A percentile compares a stretch with the other conserved stretches of the same genome.
Evolutionary conservation across 495 filamentous ascomycete genomes (phyloP).

Genomic region (Tuber indicum): DNA sequence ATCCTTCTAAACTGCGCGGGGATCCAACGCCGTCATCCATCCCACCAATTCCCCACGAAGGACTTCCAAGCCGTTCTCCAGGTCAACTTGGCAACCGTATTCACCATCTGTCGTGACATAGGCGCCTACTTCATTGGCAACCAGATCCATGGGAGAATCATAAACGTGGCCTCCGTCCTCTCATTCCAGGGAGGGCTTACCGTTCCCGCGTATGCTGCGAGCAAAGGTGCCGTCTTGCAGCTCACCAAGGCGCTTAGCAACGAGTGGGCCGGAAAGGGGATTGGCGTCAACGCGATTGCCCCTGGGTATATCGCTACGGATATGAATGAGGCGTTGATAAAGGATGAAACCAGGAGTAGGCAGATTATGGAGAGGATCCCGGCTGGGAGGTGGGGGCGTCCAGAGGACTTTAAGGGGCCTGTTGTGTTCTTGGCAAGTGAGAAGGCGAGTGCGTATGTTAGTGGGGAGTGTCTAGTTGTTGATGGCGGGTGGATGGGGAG

Average conservation of each 20-base stretch:
- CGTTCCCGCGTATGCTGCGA: slow-evolving; percentile 83
- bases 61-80: slow-evolving; percentile 85
- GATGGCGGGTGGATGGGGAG: slow-evolving; percentile 95
- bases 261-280: slow-evolving; percentile 72
- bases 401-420: slow-evolving; percentile 84
- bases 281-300: slow-evolving; percentile 78
- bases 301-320: slow-evolving; percentile 70
- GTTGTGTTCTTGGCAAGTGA: slow-evolving; percentile 68
- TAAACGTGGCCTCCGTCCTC: slow-evolving; percentile 79
- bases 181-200: slow-evolving; percentile 89
- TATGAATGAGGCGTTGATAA: slow-evolving; percentile 80
- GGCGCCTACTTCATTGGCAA: slow-evolving; percentile 73
- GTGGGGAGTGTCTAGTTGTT: slow-evolving; percentile 70
- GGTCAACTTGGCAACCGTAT: slow-evolving; percentile 77
- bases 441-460: slow-evolving; percentile 70
- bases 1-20: slow-evolving; percentile 84
- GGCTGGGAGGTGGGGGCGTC: slow-evolving; percentile 74
- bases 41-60: slow-evolving; percentile 67
- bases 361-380: slow-evolving; percentile 80
- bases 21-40: slow-evolving; percentile 73
- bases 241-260: slow-evolving; percentile 83
- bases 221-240: slow-evolving; percentile 79
- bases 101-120: slow-evolving; percentile 74
- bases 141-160: slow-evolving; percentile 61
- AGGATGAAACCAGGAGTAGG: slow-evolving; percentile 59